phyloP scores from a whole-genome alignment of 2,329 filamentous ascomycete species.

The Colletotrichum sp. region DNA sequence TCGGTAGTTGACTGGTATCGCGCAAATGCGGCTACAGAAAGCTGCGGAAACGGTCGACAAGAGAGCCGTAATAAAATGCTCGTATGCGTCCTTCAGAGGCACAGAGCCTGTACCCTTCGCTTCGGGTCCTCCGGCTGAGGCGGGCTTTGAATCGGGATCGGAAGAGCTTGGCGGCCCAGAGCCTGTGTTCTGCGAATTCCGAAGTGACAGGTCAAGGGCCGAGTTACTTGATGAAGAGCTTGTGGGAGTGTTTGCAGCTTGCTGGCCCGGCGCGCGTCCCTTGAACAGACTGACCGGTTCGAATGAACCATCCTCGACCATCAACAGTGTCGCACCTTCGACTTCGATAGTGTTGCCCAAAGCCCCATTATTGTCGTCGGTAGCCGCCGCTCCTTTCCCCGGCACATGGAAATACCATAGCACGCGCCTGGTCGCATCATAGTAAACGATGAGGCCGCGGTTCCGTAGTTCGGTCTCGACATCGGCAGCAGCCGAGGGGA shows the following conservation, averaged over 20 bases:
- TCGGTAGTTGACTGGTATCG: conserved; percentile 58
- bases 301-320: conserved; percentile 55
- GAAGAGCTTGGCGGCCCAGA: conserved; percentile 28
- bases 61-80: conserved; percentile 59
- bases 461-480: conserved; percentile 56
- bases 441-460: conserved; percentile 58
- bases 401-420: conserved; percentile 61
- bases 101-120: conserved; percentile 36
- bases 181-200: conserved; percentile 26
- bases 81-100: conserved; percentile 52
- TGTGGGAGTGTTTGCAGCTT: conserved; percentile 48
- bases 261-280: conserved; percentile 42
- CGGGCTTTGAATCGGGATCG: conserved; percentile 28
- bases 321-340: conserved; percentile 46
- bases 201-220: conserved; percentile 39
- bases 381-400: conserved; percentile 40
- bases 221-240: conserved; percentile 50
- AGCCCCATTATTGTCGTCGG: conserved; percentile 13
- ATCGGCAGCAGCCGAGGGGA: conserved; percentile 52
- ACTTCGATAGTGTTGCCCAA: conserved; percentile 48
- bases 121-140: conserved; percentile 29
- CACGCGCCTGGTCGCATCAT: conserved; percentile 53
- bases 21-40: conserved; percentile 53
- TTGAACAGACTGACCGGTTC: conserved; percentile 55
- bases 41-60: conserved; percentile 53